Conservation (phyloP, 805 yeast genomes). For the Suhomyces pyralidae region DNA sequence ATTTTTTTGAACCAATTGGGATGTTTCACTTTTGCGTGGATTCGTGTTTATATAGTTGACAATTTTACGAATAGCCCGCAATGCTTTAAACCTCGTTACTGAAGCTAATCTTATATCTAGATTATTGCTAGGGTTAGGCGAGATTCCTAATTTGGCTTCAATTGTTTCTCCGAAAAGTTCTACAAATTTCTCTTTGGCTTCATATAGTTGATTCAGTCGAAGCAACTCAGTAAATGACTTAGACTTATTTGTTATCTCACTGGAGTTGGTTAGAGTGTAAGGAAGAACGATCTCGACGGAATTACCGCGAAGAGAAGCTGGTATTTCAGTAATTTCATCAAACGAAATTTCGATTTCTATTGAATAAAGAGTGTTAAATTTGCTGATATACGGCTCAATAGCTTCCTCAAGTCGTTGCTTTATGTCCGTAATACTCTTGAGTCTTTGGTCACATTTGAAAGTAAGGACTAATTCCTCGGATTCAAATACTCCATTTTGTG, state of each 20-base stretch:
- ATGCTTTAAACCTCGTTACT: background rate
- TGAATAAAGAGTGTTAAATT: background rate
- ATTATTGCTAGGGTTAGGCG: constrained; percentile 5
- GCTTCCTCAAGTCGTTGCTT: background rate
- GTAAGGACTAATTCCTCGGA: background rate
- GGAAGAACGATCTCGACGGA: background rate
- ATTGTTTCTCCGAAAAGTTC: background rate
- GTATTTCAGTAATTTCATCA: background rate
- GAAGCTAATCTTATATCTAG: background rate
- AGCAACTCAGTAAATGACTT: background rate
- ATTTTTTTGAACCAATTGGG: background rate
- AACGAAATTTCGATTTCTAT: background rate
- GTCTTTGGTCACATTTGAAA: background rate
- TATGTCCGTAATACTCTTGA: background rate
- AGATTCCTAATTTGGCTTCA: constrained; percentile 1
- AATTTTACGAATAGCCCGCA: background rate
- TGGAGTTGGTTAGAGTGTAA: background rate
- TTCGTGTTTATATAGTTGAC: background rate
- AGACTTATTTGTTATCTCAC: background rate
- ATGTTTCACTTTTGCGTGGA: background rate
- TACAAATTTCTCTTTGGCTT: background rate
- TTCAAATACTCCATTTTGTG: background rate
- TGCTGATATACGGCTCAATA: background rate
- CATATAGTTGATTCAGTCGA: background rate
- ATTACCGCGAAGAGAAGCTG: background rate